phyloP scores from a whole-genome alignment of 2,329 filamentous ascomycete species.

The Plectosphaerella cucumerina region DNA sequence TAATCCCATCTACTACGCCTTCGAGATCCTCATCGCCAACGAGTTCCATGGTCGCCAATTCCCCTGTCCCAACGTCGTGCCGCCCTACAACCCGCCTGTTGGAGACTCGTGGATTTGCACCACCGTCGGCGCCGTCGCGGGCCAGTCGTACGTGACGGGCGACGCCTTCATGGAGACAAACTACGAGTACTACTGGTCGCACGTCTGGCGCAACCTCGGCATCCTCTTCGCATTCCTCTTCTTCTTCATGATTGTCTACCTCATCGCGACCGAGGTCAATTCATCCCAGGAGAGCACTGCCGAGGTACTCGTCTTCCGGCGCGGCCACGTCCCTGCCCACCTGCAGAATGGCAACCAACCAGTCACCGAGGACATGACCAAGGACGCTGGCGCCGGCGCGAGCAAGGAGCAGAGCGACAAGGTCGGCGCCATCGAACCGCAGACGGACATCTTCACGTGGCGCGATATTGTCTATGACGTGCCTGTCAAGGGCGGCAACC shows the following conservation, averaged over 20 bases:
- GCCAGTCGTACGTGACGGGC: conserved; percentile 51
- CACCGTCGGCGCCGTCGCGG: conserved; percentile 49
- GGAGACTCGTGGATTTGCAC: conserved; percentile 49
- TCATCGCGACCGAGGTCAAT: conserved; percentile 61
- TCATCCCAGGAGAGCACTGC: conserved; percentile 58
- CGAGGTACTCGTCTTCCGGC: conserved; percentile 65
- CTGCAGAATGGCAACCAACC: conserved; percentile 25
- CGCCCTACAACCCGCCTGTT: conserved; percentile 36
- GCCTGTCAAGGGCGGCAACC: conserved; percentile 67
- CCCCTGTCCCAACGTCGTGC: conserved; percentile 48
- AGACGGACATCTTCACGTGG: conserved; percentile 70
- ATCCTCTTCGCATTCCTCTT: conserved; percentile 62
- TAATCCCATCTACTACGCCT: conserved; percentile 70
- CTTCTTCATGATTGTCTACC: conserved; percentile 60
- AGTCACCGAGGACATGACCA: conserved; percentile 22
- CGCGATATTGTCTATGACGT: conserved; percentile 67
- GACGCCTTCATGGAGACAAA: conserved; percentile 54
- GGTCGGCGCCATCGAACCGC: conserved; percentile 30
- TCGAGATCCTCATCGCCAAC: conserved; percentile 69
- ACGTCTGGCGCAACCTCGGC: conserved; percentile 66
- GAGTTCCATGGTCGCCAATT: conserved; percentile 61
- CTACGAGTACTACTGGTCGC: conserved; percentile 52
- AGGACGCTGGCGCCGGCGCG: conserved; percentile 39
- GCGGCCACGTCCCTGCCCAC: conserved; percentile 44
- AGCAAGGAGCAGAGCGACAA: conserved; percentile 42